A percentile compares a stretch with the other conserved stretches of the same genome.
Conservation (phyloP, 2,329 filamentous ascomycete species). For the Blastomyces parvus region DNA sequence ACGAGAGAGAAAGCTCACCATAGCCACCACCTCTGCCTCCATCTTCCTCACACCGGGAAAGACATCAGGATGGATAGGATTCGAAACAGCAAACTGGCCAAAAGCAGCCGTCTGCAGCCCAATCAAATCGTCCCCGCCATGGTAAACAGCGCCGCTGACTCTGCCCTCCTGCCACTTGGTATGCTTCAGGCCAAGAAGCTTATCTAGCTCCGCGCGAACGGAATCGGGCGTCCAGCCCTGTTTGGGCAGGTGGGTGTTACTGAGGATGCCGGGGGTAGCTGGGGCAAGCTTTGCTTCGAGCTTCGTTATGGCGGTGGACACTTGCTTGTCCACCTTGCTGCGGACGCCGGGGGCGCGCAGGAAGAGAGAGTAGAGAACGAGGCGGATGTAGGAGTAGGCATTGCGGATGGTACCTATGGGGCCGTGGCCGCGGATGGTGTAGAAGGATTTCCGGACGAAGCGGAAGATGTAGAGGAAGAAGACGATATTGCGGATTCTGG, state of each 20-base stretch:
- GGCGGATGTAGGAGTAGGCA: conserved; percentile 61
- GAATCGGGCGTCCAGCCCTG: conserved; percentile 74
- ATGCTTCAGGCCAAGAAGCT: conserved; percentile 77
- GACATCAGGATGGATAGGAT: conserved; percentile 95
- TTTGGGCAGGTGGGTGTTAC: conserved; percentile 67
- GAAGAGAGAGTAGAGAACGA: conserved; percentile 74
- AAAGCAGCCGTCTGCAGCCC: conserved; percentile 87
- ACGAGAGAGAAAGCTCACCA: conserved; percentile 49
- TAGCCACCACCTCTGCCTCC: conserved; percentile 95
- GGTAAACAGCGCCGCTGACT: conserved; percentile 92
- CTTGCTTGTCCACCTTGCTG: conserved; percentile 72
- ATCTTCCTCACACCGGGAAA: conserved; percentile 98
- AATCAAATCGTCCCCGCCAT: conserved; percentile 74
- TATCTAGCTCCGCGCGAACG: conserved; percentile 67
- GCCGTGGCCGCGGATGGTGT: conserved; percentile 82
- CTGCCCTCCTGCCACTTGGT: conserved; percentile 93
- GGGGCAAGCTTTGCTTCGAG: conserved; percentile 77
- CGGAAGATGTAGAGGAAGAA: conserved; percentile 82
- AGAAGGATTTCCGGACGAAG: conserved; percentile 67
- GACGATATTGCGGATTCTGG: conserved; percentile 71
- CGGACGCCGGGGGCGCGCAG: conserved; percentile 79
- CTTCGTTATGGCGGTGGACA: conserved; percentile 68
- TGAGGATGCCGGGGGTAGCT: conserved; percentile 57
- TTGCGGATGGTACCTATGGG: conserved; percentile 67
- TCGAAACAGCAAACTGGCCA: conserved; percentile 86